A percentile compares a stretch with the other conserved stretches of the same genome.
Evolutionary conservation across 2,329 filamentous ascomycete genomes (phyloP).

Genomic region (Fusarium marasasianum): DNA sequence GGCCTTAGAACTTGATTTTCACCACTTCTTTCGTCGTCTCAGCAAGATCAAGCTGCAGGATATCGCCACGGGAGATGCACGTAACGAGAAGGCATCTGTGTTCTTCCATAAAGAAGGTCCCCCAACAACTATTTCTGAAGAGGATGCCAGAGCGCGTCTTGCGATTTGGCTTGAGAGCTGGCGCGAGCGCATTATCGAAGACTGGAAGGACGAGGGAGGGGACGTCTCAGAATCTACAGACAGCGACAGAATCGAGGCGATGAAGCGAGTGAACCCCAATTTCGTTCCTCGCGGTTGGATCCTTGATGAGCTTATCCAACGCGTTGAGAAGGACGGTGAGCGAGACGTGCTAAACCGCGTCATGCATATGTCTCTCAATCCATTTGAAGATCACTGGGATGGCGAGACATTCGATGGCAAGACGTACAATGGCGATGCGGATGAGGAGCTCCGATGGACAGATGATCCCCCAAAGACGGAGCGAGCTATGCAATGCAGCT

Average conservation of each 20-base stretch:
- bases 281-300: conserved; percentile 93
- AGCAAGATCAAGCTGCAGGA: conserved; percentile 70
- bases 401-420: conserved; percentile 58
- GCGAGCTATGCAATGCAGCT: conserved; percentile 92
- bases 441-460: conserved; percentile 84
- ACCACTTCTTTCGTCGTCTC: conserved; percentile 89
- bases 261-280: conserved; percentile 91
- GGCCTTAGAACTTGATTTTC: conserved; percentile 86
- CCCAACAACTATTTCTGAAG: conserved; percentile 66
- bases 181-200: conserved; percentile 75
- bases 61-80: conserved; percentile 70
- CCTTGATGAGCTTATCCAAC: conserved; percentile 88
- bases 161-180: conserved; percentile 85
- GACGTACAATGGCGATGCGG: conserved; percentile 66
- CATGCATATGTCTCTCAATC: conserved; percentile 84
- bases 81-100: conserved; percentile 69
- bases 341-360: conserved; percentile 79
- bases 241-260: conserved; percentile 70
- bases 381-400: conserved; percentile 83
- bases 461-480: conserved; percentile 83
- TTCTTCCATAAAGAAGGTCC: conserved; percentile 86
- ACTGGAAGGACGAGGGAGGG: conserved; percentile 70
- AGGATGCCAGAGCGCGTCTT: conserved; percentile 72
- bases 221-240: conserved; percentile 57
- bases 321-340: conserved; percentile 86